A percentile compares a stretch with the other conserved stretches of the same genome.
These are phyloP conservation scores for Colletotrichum sp. DNA, from an alignment of 2,329 filamentous ascomycete species.

Conservation along the genomic window DNA sequence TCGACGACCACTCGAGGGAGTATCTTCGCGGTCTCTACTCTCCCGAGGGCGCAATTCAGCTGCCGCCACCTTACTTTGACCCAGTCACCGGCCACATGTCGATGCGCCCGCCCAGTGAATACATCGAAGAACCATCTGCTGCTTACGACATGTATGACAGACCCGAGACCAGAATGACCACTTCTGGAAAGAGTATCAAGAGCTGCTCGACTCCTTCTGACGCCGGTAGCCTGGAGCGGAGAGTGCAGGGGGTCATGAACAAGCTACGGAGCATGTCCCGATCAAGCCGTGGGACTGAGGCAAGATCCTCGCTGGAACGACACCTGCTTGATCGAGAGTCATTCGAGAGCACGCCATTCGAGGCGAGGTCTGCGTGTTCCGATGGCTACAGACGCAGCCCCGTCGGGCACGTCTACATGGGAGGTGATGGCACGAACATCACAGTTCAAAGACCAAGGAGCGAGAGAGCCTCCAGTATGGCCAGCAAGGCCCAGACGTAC, in stretches of 20 bases:
- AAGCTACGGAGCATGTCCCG: background rate
- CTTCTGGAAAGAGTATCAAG: background rate
- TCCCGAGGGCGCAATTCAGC: conserved; percentile 7
- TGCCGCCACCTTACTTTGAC: background rate
- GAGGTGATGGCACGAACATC: background rate
- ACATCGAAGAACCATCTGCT: background rate
- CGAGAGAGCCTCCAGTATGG: background rate
- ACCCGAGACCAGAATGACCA: background rate
- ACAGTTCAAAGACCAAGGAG: background rate
- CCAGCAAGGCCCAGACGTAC: background rate
- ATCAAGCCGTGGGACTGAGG: background rate
- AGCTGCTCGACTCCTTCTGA: background rate
- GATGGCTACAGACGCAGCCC: background rate
- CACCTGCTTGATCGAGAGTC: background rate
- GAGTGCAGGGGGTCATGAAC: background rate
- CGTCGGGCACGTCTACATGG: background rate
- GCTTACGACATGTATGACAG: background rate
- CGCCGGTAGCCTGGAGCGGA: background rate
- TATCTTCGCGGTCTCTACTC: background rate
- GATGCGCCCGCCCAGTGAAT: background rate
- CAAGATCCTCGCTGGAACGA: background rate
- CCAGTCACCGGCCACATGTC: background rate
- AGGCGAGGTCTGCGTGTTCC: background rate
- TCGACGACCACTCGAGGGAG: conserved; percentile 7
- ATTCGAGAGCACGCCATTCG: background rate